Conservation (phyloP, 2,329 filamentous ascomycete genomes). For the Aureobasidium vineae region DNA sequence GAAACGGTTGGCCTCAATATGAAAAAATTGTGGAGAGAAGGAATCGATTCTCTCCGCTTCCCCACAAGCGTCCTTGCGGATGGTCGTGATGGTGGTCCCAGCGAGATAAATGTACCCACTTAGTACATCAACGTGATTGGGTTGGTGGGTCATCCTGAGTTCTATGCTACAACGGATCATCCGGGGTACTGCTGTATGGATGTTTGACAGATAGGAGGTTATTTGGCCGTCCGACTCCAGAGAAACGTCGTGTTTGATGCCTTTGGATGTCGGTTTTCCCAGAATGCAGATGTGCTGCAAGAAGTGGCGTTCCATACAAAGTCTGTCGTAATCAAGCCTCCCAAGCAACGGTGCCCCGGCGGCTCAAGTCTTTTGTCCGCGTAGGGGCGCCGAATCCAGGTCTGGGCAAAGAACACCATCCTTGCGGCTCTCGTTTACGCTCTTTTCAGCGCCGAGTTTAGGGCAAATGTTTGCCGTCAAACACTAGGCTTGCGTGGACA, state of each 20-base stretch:
- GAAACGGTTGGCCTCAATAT: conserved; percentile 25
- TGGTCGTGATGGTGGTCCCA: conserved; percentile 2
- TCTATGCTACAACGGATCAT: neutral
- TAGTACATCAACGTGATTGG: conserved; percentile 2
- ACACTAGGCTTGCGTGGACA: neutral
- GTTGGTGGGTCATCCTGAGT: neutral
- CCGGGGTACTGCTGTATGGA: conserved; percentile 10
- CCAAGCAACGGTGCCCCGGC: conserved; percentile 10
- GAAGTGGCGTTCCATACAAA: conserved; percentile 2
- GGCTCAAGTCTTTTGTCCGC: conserved; percentile 6
- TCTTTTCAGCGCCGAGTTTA: neutral
- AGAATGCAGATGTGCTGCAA: neutral
- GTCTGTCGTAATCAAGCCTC: conserved; percentile 12
- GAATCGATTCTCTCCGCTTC: conserved; percentile 22
- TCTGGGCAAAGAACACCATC: neutral
- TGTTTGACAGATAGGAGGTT: conserved; percentile 9
- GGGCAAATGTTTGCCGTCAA: neutral
- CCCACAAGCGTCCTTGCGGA: conserved; percentile 7
- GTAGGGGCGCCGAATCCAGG: neutral
- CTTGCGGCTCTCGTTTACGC: neutral
- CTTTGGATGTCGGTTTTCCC: neutral
- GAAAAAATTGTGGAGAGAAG: conserved; percentile 19
- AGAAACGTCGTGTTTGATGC: neutral
- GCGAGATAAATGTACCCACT: conserved; percentile 16
- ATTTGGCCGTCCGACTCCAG: neutral